A percentile compares a stretch with the other conserved stretches of the same genome.
phyloP scores from a whole-genome alignment of 2,329 filamentous ascomycete genomes.

The Fusarium stilboides region DNA sequence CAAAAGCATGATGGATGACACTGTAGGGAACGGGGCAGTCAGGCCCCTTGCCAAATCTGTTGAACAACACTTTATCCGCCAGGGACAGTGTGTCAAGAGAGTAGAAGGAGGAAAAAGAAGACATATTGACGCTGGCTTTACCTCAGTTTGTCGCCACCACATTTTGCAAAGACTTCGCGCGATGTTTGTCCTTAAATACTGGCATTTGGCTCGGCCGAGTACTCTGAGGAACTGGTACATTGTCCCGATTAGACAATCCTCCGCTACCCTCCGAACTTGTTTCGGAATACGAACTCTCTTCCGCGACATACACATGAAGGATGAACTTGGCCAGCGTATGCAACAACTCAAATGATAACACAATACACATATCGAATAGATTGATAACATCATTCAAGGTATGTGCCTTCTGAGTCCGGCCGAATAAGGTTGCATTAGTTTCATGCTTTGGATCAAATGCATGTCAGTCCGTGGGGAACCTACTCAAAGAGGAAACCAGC shows the following conservation, averaged over 20 bases:
- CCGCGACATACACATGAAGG: too few relatives aligned
- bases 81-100: conserved; percentile 35
- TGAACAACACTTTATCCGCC: conserved; percentile 37
- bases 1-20: conserved; percentile 39
- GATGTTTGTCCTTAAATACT: conserved; percentile 1
- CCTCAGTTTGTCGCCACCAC: not conserved
- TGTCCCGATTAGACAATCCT: conserved; percentile 11
- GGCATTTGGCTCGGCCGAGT: not conserved
- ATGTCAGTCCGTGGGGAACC: conserved; percentile 10
- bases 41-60: conserved; percentile 32
- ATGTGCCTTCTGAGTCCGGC: not conserved
- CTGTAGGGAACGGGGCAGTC: conserved; percentile 26
- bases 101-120: conserved; percentile 22
- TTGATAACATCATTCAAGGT: not conserved
- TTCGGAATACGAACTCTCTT: conserved; percentile 3
- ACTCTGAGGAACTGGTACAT: not conserved
- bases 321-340: too few relatives aligned
- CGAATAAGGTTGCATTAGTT: conserved; percentile 32
- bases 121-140: conserved; percentile 19
- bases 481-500: conserved; percentile 3
- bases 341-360: too few relatives aligned
- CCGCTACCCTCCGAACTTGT: conserved; percentile 12
- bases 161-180: not conserved
- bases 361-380: not conserved
- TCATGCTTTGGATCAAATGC: conserved; percentile 20